Percentiles rank a stretch among this genome's conserved stretches.
These are phyloP conservation scores for Colletotrichum somersetense DNA, from an alignment of 2,329 filamentous ascomycete species.

Conservation along the genomic window DNA sequence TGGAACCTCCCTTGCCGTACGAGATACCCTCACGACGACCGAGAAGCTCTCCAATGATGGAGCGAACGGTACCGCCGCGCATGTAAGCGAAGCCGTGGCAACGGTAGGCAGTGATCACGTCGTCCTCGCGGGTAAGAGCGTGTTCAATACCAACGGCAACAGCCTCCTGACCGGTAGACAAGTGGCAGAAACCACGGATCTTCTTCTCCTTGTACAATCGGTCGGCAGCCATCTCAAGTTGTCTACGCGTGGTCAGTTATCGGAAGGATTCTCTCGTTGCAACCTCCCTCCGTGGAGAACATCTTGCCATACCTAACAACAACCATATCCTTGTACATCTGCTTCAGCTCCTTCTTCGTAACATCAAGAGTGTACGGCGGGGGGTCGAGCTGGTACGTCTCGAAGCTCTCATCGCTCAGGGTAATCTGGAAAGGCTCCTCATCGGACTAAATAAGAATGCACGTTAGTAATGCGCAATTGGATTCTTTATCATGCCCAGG, in stretches of 20 bases:
- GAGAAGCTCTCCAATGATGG: slow-evolving; percentile 95
- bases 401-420: slow-evolving; percentile 98
- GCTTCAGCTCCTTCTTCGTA: slow-evolving; percentile 97
- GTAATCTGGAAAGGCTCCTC: slow-evolving; percentile 92
- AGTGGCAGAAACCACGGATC: slow-evolving; percentile 99
- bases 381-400: slow-evolving; percentile 98
- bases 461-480: slow-evolving; percentile 28
- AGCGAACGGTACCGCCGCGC: slow-evolving; percentile 90
- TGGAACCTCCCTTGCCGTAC: slow-evolving; percentile 98
- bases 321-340: slow-evolving; percentile 99
- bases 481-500: background rate
- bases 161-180: slow-evolving; percentile 97
- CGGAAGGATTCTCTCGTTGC: background rate
- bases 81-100: slow-evolving; percentile 99
- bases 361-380: slow-evolving; percentile 92
- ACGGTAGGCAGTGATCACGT: slow-evolving; percentile 97
- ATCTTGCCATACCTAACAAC: slow-evolving; percentile 78
- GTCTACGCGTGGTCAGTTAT: slow-evolving; percentile 66
- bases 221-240: slow-evolving; percentile 99
- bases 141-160: slow-evolving; percentile 98
- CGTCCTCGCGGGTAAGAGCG: slow-evolving; percentile 90
- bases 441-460: slow-evolving; percentile 74
- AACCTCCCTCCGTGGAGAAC: background rate
- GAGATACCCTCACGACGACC: slow-evolving; percentile 96
- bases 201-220: slow-evolving; percentile 99